These are phyloP conservation scores for Oxyria digyna DNA, from an alignment of 148 eudicot species.

Conservation along the genomic window DNA sequence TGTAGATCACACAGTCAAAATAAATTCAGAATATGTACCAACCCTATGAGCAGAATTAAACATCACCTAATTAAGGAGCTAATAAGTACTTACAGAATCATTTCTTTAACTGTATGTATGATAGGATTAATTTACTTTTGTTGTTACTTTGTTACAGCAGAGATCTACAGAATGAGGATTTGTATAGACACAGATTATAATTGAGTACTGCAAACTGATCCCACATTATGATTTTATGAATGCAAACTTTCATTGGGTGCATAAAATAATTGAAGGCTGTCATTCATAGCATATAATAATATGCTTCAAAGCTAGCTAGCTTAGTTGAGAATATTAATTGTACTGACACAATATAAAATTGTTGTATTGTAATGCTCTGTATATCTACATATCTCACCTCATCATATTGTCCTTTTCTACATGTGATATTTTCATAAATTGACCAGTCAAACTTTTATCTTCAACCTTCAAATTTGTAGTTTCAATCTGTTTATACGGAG, in stretches of 20 bases:
- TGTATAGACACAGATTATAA: not conserved
- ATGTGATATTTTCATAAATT: not conserved
- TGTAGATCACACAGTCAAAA: too few relatives aligned
- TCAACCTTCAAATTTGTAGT: not conserved
- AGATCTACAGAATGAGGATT: not conserved
- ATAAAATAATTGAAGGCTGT: not conserved
- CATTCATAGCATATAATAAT: too few relatives aligned
- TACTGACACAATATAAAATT: too few relatives aligned
- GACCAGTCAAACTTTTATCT: not conserved
- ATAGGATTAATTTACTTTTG: too few relatives aligned
- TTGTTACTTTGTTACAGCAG: not conserved
- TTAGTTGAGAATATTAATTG: not conserved
- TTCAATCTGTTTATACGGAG: too few relatives aligned
- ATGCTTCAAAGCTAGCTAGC: not conserved
- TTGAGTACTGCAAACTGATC: not conserved
- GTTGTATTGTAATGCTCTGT: not conserved
- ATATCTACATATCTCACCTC: not conserved
- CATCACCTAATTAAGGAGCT: too few relatives aligned
- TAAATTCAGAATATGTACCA: too few relatives aligned
- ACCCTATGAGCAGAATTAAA: too few relatives aligned
- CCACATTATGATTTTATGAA: not conserved
- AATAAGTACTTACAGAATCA: too few relatives aligned
- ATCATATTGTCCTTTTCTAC: not conserved
- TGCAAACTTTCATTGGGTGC: constrained; percentile 1
- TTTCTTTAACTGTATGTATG: too few relatives aligned